Evolutionary conservation across 1,284 basidiomycete species (phyloP), one percentile per base, ranked within the genome.

Genomic region (Ganoderma meredithae): DNA sequence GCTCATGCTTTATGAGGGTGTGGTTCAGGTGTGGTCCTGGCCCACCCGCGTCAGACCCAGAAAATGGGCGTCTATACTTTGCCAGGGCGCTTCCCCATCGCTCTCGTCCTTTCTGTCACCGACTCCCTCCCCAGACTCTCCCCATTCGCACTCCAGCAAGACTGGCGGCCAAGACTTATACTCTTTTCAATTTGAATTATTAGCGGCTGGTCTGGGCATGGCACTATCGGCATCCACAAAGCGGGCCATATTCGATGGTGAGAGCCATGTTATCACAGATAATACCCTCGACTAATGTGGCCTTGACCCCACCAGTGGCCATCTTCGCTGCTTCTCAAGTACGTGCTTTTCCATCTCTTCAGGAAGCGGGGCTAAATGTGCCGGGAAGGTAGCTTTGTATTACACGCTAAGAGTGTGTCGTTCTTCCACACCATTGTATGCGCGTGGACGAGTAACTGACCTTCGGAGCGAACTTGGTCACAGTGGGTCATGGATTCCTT

Each of bases 291-390:
- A 7, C 61, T 62, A 17, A 62, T 22, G 22, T 15, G 22, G 19
- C 49, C 22, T 27, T n/a, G 19, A 12, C 36, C 15, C 53, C 25
- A 25, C 1, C 68, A 90, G 90, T 89, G 65, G 86, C 87, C 17
- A 78, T 91, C 61, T 85, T 90, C 66, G 82, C 87, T 52, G 88
- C 86, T n/a, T 85, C 88, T 17, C 88, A 90, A 80, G 89, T 88
- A 79, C 70, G 85, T 86, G 40, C 71, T 13, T 39, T 27, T 5
- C 1, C 25, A 13, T 22, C 27, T 40, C 73, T 25, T 77, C 75
- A 53, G 75, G 79, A 22, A 25, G 27, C 10, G 52, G 25, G 31
- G 41, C 70, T 69, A 53, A 71, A 47, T 8, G 70, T 33, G 47
- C 9, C 12, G 56, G 69, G 39, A 76, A 87, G 86, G 83, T 82